Evolutionary conservation across 2,329 filamentous ascomycete species (phyloP).

Genomic region (Amylocarpus encephaloides): DNA sequence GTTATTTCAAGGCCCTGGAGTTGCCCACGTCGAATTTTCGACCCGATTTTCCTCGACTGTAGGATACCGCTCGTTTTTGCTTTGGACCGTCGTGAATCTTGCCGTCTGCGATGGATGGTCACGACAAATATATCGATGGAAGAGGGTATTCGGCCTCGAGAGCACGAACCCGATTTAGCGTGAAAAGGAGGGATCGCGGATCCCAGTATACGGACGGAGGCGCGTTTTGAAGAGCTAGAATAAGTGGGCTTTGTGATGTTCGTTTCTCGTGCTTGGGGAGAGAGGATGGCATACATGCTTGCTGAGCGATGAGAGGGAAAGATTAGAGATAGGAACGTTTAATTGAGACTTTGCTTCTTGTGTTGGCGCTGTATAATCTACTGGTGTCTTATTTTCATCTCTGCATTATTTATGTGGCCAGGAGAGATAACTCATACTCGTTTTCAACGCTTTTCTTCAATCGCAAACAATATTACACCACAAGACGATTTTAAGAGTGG

Average conservation of each 20-base stretch:
- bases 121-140: neutral
- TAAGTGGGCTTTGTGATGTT: neutral
- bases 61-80: slow-evolving; percentile 10
- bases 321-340: neutral
- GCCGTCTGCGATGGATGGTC: slow-evolving; percentile 4
- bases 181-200: neutral
- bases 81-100: slow-evolving; percentile 1
- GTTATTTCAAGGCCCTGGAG: neutral
- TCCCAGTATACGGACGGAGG: neutral
- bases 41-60: slow-evolving; percentile 1
- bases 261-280: neutral
- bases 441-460: too few species aligned
- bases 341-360: neutral
- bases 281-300: neutral
- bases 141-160: neutral
- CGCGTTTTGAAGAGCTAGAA: neutral
- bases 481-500: too few species aligned
- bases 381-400: too few species aligned
- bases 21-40: neutral
- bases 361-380: too few species aligned
- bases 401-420: too few species aligned
- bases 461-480: too few species aligned
- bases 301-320: neutral
- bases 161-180: neutral
- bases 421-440: too few species aligned